Conservation (phyloP, 345 rosid genomes). For the Rhizophora mangle region DNA sequence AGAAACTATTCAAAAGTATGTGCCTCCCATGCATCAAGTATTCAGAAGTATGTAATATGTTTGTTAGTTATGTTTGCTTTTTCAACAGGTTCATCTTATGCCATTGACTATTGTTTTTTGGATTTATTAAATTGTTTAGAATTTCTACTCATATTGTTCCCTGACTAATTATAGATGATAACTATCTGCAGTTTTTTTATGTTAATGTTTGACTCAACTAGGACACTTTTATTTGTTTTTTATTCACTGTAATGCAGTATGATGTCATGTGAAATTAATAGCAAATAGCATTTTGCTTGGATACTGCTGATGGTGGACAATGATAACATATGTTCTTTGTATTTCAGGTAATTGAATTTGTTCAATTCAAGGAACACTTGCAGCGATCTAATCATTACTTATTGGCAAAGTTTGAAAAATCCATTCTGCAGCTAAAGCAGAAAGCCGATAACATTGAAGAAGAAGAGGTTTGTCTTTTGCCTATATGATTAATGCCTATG, state of each 20-base stretch:
- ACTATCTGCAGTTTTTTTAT: background rate
- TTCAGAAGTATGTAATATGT: slow-evolving; percentile 60
- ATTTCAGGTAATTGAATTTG: slow-evolving; percentile 90
- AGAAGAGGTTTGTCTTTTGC: slow-evolving; percentile 53
- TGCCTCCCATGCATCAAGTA: slow-evolving; percentile 35
- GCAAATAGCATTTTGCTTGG: too few relatives aligned
- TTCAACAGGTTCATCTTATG: background rate
- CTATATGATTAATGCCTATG: background rate
- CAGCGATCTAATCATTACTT: slow-evolving; percentile 80
- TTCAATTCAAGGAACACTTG: slow-evolving; percentile 83
- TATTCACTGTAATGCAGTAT: background rate
- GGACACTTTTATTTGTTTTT: background rate
- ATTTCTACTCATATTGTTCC: background rate
- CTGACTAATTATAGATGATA: background rate
- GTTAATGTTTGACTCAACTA: background rate
- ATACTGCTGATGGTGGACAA: background rate
- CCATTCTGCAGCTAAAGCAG: slow-evolving; percentile 76
- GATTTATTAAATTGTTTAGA: background rate
- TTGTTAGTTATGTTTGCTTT: slow-evolving; percentile 1
- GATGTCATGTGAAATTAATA: too few relatives aligned
- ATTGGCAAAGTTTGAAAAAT: slow-evolving; percentile 64
- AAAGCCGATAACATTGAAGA: slow-evolving; percentile 66
- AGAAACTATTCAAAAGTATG: slow-evolving; percentile 88
- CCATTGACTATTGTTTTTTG: background rate
- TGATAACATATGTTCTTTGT: slow-evolving; percentile 15